Percentiles rank a stretch among this genome's conserved stretches.
Evolutionary conservation across 371 early-diverging fungal genomes (phyloP).

Genomic region (Funneliformis caledonium): DNA sequence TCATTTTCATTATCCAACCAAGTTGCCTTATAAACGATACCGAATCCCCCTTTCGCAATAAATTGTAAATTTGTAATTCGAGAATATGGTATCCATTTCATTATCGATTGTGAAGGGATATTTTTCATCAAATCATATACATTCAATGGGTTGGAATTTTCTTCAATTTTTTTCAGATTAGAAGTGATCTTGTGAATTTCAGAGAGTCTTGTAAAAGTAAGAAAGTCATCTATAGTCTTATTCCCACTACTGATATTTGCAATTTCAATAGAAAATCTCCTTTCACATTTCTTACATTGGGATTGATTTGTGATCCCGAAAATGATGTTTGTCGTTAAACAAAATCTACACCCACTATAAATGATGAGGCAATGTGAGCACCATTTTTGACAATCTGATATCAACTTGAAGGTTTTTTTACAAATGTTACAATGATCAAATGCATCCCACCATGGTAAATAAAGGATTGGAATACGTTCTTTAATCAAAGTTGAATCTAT

Average conservation of each 20-base stretch:
- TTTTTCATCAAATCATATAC: neutral
- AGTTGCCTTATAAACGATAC: neutral
- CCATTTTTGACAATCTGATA: neutral
- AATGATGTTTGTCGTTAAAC: neutral
- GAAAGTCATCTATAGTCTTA: neutral
- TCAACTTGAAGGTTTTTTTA: neutral
- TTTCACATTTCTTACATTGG: neutral
- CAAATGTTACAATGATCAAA: neutral
- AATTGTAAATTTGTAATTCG: neutral
- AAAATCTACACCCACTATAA: neutral
- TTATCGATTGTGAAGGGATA: neutral
- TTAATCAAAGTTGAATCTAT: neutral
- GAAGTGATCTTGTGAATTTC: neutral
- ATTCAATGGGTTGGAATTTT: neutral
- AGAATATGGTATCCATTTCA: neutral
- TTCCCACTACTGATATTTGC: neutral
- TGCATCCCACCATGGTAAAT: neutral
- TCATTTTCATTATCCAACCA: neutral
- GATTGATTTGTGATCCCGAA: neutral
- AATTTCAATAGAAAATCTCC: neutral
- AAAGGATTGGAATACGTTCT: neutral
- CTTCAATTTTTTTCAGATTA: neutral
- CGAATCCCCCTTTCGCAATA: no score
- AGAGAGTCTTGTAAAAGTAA: neutral
- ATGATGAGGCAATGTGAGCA: neutral